phyloP scores from a whole-genome alignment of 352 stramenopile genomes.

The Pythium grandisporangium region DNA sequence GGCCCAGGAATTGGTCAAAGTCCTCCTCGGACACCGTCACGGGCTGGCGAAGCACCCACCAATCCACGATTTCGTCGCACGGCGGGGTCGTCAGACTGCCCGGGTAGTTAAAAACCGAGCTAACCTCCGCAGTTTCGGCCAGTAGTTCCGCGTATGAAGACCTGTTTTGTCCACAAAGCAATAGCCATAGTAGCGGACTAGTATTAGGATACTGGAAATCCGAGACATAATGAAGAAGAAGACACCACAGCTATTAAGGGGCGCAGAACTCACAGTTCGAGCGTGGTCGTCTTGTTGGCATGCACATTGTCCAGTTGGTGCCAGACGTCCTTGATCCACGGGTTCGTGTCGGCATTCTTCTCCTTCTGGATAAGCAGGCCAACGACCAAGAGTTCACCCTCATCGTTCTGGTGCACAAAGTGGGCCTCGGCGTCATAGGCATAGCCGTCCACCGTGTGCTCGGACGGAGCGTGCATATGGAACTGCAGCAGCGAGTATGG shows the following conservation, averaged over 20 bases:
- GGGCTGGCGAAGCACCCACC: constrained; percentile 49
- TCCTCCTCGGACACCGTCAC: constrained; percentile 28
- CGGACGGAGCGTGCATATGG: constrained; percentile 30
- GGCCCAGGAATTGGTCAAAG: constrained; percentile 20
- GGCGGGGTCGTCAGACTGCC: constrained; percentile 51
- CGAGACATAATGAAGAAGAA: background rate
- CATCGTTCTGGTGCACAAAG: constrained; percentile 31
- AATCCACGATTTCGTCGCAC: constrained; percentile 46
- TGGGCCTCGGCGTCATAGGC: constrained; percentile 21
- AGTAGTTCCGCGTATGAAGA: constrained; percentile 23
- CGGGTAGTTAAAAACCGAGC: constrained; percentile 47
- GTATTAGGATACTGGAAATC: too few species aligned
- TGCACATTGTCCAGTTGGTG: constrained; percentile 4
- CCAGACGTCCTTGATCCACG: constrained; percentile 2
- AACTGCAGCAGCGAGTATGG: constrained; percentile 23
- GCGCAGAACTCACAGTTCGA: background rate
- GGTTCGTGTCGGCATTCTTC: constrained; percentile 2
- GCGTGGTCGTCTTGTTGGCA: background rate
- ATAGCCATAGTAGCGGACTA: too few species aligned
- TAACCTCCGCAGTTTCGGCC: constrained; percentile 1
- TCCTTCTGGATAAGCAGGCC: constrained; percentile 13
- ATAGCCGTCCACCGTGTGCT: constrained; percentile 29
- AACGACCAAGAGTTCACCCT: constrained; percentile 15
- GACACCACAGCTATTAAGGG: background rate
- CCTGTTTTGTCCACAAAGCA: too few species aligned